Evolutionary conservation across 139 green algal species (phyloP).

Genomic region (Prasinococcaceae sp.): DNA sequence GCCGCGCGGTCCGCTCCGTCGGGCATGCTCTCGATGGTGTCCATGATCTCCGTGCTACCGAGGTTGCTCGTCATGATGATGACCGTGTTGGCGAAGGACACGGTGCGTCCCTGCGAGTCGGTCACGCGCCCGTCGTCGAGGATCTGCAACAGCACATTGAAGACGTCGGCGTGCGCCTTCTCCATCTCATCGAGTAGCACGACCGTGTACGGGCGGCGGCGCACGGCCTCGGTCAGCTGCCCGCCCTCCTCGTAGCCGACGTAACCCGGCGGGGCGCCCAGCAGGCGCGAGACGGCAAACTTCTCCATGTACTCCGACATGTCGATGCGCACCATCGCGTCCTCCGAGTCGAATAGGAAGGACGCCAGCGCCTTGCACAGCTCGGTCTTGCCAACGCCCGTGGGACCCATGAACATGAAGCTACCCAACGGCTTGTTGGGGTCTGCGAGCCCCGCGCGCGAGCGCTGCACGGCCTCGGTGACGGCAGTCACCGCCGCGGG

Average conservation of each 20-base stretch:
- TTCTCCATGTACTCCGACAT: slow-evolving; percentile 88
- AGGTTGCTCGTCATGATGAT: slow-evolving; percentile 96
- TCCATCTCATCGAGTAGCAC: slow-evolving; percentile 62
- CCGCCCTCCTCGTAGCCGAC: slow-evolving; percentile 93
- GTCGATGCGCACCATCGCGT: slow-evolving; percentile 82
- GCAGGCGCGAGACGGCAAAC: slow-evolving; percentile 54
- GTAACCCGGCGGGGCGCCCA: slow-evolving; percentile 85
- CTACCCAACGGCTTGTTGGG: slow-evolving; percentile 84
- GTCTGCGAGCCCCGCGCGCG: slow-evolving; percentile 71
- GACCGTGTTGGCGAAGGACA: slow-evolving; percentile 92
- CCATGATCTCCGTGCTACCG: slow-evolving; percentile 58
- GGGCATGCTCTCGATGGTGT: slow-evolving; percentile 11
- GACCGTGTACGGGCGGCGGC: slow-evolving; percentile 33
- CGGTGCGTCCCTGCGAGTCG: slow-evolving; percentile 66
- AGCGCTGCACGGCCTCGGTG: slow-evolving; percentile 83
- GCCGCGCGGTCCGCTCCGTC: not conserved
- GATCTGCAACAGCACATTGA: slow-evolving; percentile 74
- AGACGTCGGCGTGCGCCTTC: slow-evolving; percentile 66
- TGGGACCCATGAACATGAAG: slow-evolving; percentile 98
- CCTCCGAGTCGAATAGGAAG: slow-evolving; percentile 76
- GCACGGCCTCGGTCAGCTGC: slow-evolving; percentile 82
- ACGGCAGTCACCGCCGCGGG: slow-evolving; percentile 75
- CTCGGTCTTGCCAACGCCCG: slow-evolving; percentile 97
- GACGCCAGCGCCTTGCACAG: slow-evolving; percentile 81
- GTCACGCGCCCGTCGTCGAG: slow-evolving; percentile 70